Conservation (phyloP, 148 eudicot genomes). For the Arbutus unedo region DNA sequence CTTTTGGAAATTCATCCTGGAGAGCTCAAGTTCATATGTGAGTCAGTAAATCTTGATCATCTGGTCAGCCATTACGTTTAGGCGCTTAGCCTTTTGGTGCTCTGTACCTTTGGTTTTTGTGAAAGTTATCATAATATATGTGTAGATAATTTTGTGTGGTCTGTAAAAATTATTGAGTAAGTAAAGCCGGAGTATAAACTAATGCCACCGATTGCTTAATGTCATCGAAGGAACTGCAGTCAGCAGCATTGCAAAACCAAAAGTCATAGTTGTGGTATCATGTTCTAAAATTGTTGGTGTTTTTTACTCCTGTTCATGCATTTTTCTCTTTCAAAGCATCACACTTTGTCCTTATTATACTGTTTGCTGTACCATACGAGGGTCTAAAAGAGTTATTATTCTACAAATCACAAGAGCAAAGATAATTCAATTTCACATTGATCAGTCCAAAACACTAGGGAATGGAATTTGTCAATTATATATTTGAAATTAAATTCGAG, state of each 20-base stretch:
- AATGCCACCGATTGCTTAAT: background rate
- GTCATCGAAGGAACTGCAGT: background rate
- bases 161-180: background rate
- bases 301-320: background rate
- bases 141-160: background rate
- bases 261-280: background rate
- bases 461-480: too few species aligned
- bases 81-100: background rate
- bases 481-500: too few species aligned
- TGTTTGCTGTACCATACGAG: background rate
- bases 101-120: background rate
- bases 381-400: background rate
- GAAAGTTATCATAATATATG: background rate
- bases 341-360: background rate
- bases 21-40: slow-evolving; percentile 50
- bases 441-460: too few species aligned
- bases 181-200: background rate
- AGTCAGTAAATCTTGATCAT: slow-evolving; percentile 19
- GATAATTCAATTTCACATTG: too few species aligned
- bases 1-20: slow-evolving; percentile 61
- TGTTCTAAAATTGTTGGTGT: background rate
- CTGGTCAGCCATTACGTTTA: background rate
- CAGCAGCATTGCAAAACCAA: background rate
- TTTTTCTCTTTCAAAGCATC: background rate
- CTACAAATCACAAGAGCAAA: too few species aligned